phyloP scores from a whole-genome alignment of 352 stramenopile genomes.

The Phytophthora rubi region DNA sequence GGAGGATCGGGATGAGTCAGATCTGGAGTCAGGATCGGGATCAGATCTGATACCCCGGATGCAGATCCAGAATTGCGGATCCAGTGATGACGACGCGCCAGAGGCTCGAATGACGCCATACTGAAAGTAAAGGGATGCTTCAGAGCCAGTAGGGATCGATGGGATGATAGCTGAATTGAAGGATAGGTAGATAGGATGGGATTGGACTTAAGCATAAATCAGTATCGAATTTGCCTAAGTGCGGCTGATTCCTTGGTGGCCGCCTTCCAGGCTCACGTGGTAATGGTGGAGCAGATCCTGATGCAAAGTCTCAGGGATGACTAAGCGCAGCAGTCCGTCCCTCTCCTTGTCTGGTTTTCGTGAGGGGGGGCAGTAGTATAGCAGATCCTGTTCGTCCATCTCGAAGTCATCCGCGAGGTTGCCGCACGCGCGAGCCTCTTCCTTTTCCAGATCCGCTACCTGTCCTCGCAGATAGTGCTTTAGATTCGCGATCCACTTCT shows the following conservation, averaged over 20 bases:
- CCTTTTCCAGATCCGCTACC: no score
- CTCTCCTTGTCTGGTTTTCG: neutral
- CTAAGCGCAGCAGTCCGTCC: neutral
- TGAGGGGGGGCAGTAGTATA: neutral
- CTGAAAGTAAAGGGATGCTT: no score
- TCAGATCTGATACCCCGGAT: no score
- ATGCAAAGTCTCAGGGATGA: neutral
- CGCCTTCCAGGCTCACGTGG: conserved; percentile 9
- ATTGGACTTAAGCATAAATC: no score
- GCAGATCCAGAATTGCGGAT: no score
- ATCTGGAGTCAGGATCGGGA: no score
- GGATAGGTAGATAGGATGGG: no score
- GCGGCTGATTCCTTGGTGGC: neutral
- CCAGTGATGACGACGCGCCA: no score
- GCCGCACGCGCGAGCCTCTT: neutral
- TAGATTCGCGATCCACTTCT: conserved; percentile 4
- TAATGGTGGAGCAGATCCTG: conserved; percentile 18
- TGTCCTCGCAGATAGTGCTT: neutral
- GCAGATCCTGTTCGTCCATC: neutral
- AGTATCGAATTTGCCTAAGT: neutral
- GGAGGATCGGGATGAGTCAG: no score
- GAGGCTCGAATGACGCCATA: no score
- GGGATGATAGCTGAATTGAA: no score
- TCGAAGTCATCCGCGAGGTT: neutral
- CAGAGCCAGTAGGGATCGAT: no score